These are phyloP conservation scores for Zizania latifolia DNA, from an alignment of 176 grass and related monocot species.

Conservation along the genomic window DNA sequence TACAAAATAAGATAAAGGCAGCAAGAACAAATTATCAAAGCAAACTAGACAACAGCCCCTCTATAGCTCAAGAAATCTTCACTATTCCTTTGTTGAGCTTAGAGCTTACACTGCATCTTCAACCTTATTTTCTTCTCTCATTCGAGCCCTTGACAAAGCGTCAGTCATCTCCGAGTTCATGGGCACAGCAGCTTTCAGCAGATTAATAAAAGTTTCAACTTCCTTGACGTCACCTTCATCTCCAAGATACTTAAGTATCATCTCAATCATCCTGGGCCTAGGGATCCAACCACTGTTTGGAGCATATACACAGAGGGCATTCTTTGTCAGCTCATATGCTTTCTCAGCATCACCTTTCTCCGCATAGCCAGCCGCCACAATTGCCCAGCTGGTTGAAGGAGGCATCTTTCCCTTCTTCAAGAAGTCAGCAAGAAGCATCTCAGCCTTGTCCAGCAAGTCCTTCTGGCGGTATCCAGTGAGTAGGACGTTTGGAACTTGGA, in stretches of 20 bases:
- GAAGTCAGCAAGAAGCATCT: slow-evolving; percentile 45
- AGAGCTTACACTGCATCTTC: slow-evolving; percentile 24
- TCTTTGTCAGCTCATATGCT: slow-evolving; percentile 61
- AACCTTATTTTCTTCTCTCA: slow-evolving; percentile 45
- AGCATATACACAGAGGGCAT: slow-evolving; percentile 47
- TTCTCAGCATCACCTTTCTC: slow-evolving; percentile 49
- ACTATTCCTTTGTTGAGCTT: slow-evolving; percentile 3
- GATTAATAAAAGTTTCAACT: slow-evolving; percentile 48
- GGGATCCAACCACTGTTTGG: slow-evolving; percentile 54
- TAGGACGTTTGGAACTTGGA: slow-evolving; percentile 63
- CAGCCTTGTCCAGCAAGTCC: slow-evolving; percentile 60
- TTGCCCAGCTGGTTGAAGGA: slow-evolving; percentile 56
- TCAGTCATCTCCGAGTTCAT: slow-evolving; percentile 52
- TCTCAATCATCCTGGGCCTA: slow-evolving; percentile 42
- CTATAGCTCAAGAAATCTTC: neutral
- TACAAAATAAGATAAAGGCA: too few relatives aligned
- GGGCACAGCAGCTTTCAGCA: slow-evolving; percentile 62
- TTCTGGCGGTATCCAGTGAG: slow-evolving; percentile 54
- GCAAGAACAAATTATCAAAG: neutral
- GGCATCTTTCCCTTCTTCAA: slow-evolving; percentile 59
- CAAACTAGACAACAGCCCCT: neutral
- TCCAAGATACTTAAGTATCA: slow-evolving; percentile 56
- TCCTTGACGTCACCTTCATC: slow-evolving; percentile 49
- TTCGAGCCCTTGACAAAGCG: slow-evolving; percentile 43
- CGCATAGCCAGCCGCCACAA: slow-evolving; percentile 60